phyloP scores from a whole-genome alignment of 148 eudicot species.

The Amaranthus hypochondriacus region DNA sequence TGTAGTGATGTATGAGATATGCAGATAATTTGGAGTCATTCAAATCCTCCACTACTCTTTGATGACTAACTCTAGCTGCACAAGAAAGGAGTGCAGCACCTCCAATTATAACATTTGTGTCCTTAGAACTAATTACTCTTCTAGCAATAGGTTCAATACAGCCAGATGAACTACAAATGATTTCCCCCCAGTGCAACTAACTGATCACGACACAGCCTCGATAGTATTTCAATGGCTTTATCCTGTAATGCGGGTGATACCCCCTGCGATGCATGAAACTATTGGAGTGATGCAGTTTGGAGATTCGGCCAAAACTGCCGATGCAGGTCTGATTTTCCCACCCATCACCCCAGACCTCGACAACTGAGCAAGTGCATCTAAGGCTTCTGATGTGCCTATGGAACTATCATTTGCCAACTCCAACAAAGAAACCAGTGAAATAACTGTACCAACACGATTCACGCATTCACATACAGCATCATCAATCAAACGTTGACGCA shows the following conservation, averaged over 20 bases:
- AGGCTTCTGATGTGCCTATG: constrained; percentile 64
- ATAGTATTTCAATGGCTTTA: constrained; percentile 84
- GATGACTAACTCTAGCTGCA: constrained; percentile 69
- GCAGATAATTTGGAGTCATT: constrained; percentile 44
- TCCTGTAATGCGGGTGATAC: constrained; percentile 67
- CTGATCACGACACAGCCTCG: constrained; percentile 66
- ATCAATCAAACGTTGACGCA: constrained; percentile 55
- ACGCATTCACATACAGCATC: constrained; percentile 61
- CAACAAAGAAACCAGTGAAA: constrained; percentile 72
- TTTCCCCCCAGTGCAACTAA: constrained; percentile 57
- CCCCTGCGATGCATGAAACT: constrained; percentile 68
- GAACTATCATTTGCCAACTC: constrained; percentile 55
- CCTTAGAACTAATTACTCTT: constrained; percentile 63
- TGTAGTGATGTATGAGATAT: constrained; percentile 53
- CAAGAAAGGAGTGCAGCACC: constrained; percentile 89
- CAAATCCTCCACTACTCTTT: constrained; percentile 63
- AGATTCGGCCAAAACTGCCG: constrained; percentile 75
- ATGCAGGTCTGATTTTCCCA: constrained; percentile 64
- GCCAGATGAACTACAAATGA: constrained; percentile 54
- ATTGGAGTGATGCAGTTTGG: constrained; percentile 63
- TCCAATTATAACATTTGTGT: constrained; percentile 62
- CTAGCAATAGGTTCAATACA: constrained; percentile 74
- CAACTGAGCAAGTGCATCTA: constrained; percentile 80
- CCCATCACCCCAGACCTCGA: constrained; percentile 52
- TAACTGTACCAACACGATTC: constrained; percentile 77